phyloP scores from a whole-genome alignment of 176 grass and related monocot genomes.

The Triticum dicoccoides region DNA sequence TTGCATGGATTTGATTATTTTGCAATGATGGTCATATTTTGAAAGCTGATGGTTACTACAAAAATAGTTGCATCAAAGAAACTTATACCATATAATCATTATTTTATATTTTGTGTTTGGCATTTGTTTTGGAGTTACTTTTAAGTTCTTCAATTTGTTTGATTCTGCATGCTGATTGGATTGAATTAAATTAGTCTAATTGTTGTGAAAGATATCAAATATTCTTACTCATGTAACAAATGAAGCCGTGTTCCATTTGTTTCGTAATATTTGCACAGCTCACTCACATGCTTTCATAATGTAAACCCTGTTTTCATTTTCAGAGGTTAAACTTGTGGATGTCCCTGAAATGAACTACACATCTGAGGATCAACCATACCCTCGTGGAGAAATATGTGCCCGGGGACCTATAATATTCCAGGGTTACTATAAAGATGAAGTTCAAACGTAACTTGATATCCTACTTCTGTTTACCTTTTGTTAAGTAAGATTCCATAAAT shows the following conservation, averaged over 20 bases:
- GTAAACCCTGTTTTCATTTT: conserved; percentile 10
- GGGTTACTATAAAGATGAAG: conserved; percentile 90
- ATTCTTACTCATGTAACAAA: conserved; percentile 3
- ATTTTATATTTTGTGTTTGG: neutral
- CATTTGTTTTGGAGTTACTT: neutral
- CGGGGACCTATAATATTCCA: conserved; percentile 72
- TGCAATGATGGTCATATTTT: neutral
- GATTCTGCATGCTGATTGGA: neutral
- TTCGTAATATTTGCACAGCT: conserved; percentile 15
- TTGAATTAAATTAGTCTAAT: neutral
- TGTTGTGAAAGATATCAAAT: neutral
- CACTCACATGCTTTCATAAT: conserved; percentile 13
- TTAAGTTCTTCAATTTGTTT: neutral
- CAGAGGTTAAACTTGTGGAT: conserved; percentile 97
- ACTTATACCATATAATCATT: neutral
- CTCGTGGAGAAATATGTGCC: conserved; percentile 96
- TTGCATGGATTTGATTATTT: neutral
- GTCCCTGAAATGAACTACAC: conserved; percentile 99
- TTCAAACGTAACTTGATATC: conserved; percentile 66
- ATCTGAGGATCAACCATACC: conserved; percentile 83
- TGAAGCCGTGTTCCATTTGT: neutral
- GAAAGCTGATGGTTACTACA: neutral
- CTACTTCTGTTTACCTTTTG: neutral
- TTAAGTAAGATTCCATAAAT: conserved; percentile 21
- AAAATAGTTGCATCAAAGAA: neutral